Percentiles rank a stretch among this genome's conserved stretches.
Evolutionary conservation across 164 flowering plant species (phyloP).

Genomic region (Berberis vulgaris): DNA sequence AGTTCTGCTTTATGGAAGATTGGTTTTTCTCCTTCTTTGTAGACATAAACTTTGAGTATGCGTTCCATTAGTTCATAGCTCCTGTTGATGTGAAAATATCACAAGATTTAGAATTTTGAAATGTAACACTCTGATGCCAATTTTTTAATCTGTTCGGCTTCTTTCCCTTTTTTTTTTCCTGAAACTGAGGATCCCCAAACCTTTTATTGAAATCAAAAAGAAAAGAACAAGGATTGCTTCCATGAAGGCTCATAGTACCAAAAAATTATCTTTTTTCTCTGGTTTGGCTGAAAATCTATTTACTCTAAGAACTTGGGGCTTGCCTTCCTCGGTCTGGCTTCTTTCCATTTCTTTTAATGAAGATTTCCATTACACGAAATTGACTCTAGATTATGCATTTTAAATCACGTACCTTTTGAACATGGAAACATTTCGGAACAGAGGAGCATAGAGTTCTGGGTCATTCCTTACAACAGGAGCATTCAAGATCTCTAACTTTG

Average conservation of each 20-base stretch:
- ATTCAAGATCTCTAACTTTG: conserved; percentile 8
- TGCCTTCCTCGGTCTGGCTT: not conserved
- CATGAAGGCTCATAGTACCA: too few species aligned
- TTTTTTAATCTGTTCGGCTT: not conserved
- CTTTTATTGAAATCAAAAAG: too few species aligned
- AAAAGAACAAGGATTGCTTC: too few species aligned
- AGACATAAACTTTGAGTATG: conserved; percentile 52
- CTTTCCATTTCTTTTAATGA: not conserved
- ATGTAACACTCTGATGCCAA: not conserved
- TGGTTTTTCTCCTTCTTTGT: conserved; percentile 56
- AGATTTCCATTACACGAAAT: not conserved
- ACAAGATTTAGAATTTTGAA: not conserved
- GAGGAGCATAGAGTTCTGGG: conserved; percentile 11
- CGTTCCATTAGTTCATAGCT: conserved; percentile 72
- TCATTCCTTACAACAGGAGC: conserved; percentile 6
- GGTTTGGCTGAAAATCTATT: too few species aligned
- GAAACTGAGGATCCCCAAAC: too few species aligned
- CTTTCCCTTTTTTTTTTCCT: not conserved
- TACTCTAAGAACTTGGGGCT: too few species aligned
- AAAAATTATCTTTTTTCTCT: too few species aligned
- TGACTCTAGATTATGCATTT: not conserved
- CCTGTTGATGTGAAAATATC: conserved; percentile 29
- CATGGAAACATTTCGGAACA: conserved; percentile 15
- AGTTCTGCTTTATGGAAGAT: conserved; percentile 47
- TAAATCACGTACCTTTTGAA: conserved; percentile 7